phyloP scores from a whole-genome alignment of 2,329 filamentous ascomycete genomes.

The Furcasterigmium furcatum region DNA sequence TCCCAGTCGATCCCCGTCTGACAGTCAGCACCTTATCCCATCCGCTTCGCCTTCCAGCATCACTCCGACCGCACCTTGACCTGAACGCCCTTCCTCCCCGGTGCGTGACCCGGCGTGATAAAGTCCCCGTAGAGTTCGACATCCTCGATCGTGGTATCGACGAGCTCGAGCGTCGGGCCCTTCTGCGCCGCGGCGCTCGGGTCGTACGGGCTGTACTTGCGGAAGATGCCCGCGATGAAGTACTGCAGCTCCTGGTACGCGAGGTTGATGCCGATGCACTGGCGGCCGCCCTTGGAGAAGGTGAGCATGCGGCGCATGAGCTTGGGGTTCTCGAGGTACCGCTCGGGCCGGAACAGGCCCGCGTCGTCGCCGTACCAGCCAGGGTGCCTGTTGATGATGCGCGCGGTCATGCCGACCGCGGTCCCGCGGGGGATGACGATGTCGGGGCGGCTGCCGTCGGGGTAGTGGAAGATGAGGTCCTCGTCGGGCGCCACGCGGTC shows the following conservation, averaged over 20 bases:
- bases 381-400: background rate
- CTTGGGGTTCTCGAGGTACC: conserved; percentile 19
- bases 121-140: conserved; percentile 20
- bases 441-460: conserved; percentile 16
- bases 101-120: conserved; percentile 13
- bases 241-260: conserved; percentile 23
- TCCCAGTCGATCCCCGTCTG: too few relatives aligned
- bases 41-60: background rate
- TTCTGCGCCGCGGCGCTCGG: conserved; percentile 14
- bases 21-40: too few relatives aligned
- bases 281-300: conserved; percentile 11
- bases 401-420: conserved; percentile 28
- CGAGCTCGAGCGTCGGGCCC: conserved; percentile 18
- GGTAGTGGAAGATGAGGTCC: conserved; percentile 23
- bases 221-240: conserved; percentile 15
- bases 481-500: conserved; percentile 43
- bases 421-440: conserved; percentile 28
- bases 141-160: conserved; percentile 21
- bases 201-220: conserved; percentile 14
- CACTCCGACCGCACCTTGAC: conserved; percentile 1
- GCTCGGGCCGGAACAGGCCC: conserved; percentile 38
- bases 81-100: conserved; percentile 7
- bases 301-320: conserved; percentile 8
- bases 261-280: conserved; percentile 19
- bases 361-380: conserved; percentile 34